Evolutionary conservation across 805 yeast genomes (phyloP).

Genomic region (Candida cerambycidarum): DNA sequence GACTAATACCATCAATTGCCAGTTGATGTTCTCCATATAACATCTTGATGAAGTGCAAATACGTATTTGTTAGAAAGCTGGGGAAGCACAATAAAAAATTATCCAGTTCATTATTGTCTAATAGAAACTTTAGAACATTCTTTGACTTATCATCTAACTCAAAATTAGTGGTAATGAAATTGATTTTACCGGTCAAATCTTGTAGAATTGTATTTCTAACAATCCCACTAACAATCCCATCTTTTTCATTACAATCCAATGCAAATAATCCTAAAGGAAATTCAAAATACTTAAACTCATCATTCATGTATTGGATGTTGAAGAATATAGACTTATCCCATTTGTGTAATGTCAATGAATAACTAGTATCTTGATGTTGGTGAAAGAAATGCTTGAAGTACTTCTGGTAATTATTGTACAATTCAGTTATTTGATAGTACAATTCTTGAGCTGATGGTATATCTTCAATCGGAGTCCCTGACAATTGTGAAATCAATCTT

Average conservation of each 20-base stretch:
- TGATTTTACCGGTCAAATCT: slow-evolving; percentile 17
- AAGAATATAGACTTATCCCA: slow-evolving; percentile 22
- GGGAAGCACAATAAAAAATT: slow-evolving; percentile 20
- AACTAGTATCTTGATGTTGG: slow-evolving; percentile 10
- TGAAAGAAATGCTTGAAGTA: slow-evolving; percentile 20
- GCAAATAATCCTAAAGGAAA: slow-evolving; percentile 23
- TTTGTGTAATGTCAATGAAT: slow-evolving; percentile 22
- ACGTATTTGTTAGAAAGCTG: slow-evolving; percentile 12
- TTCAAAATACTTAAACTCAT: slow-evolving; percentile 17
- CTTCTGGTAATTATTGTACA: slow-evolving; percentile 20
- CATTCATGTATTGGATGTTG: slow-evolving; percentile 20
- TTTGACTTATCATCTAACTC: slow-evolving; percentile 17
- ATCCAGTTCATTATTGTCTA: slow-evolving; percentile 11
- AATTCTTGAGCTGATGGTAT: slow-evolving; percentile 20
- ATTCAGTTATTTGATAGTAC: slow-evolving; percentile 18
- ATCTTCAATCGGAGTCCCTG: slow-evolving; percentile 2
- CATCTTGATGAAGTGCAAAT: slow-evolving; percentile 2
- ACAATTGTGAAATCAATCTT: slow-evolving; percentile 14
- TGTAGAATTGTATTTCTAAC: slow-evolving; percentile 18
- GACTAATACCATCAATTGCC: background rate
- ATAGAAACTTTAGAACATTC: slow-evolving; percentile 19
- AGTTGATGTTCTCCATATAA: background rate
- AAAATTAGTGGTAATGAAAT: slow-evolving; percentile 23
- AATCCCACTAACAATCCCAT: slow-evolving; percentile 15
- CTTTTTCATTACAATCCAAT: slow-evolving; percentile 7